These are phyloP conservation scores for Scedosporium apiospermum DNA, from an alignment of 2,329 filamentous ascomycete genomes.

Conservation along the genomic window DNA sequence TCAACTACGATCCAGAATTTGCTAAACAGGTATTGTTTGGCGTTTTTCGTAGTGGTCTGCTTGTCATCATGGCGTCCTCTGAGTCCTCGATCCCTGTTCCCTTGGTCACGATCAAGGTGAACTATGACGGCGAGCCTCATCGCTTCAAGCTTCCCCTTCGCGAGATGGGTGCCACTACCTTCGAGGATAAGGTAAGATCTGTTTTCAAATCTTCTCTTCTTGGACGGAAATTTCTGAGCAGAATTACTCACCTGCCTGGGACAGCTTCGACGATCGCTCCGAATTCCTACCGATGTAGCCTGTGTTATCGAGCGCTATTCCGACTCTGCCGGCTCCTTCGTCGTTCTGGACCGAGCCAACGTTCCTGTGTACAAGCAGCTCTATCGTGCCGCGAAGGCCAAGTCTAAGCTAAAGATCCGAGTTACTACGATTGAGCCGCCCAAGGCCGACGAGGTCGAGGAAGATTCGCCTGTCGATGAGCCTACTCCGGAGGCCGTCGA, in stretches of 20 bases:
- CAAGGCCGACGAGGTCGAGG: conserved; percentile 39
- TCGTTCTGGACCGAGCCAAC: conserved; percentile 70
- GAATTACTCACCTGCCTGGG: background rate
- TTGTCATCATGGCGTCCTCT: background rate
- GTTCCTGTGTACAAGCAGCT: conserved; percentile 89
- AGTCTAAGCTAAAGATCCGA: conserved; percentile 89
- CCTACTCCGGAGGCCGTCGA: conserved; percentile 9
- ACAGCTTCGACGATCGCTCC: conserved; percentile 26
- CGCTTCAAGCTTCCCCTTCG: conserved; percentile 84
- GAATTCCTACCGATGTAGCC: conserved; percentile 22
- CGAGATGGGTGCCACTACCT: conserved; percentile 64
- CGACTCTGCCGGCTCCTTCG: conserved; percentile 75
- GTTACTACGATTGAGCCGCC: conserved; percentile 41
- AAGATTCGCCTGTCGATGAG: conserved; percentile 18
- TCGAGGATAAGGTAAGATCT: conserved; percentile 72
- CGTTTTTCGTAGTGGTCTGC: background rate
- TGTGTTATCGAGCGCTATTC: conserved; percentile 83
- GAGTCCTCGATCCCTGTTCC: conserved; percentile 2
- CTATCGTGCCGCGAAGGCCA: conserved; percentile 92
- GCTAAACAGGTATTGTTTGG: too few relatives aligned
- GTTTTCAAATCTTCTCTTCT: background rate
- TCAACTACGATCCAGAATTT: too few relatives aligned
- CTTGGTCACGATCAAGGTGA: conserved; percentile 73
- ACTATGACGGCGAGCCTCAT: conserved; percentile 63
- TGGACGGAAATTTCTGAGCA: background rate